These are phyloP conservation scores for Huntiella bhutanensis DNA, from an alignment of 2,329 filamentous ascomycete genomes.

Conservation along the genomic window DNA sequence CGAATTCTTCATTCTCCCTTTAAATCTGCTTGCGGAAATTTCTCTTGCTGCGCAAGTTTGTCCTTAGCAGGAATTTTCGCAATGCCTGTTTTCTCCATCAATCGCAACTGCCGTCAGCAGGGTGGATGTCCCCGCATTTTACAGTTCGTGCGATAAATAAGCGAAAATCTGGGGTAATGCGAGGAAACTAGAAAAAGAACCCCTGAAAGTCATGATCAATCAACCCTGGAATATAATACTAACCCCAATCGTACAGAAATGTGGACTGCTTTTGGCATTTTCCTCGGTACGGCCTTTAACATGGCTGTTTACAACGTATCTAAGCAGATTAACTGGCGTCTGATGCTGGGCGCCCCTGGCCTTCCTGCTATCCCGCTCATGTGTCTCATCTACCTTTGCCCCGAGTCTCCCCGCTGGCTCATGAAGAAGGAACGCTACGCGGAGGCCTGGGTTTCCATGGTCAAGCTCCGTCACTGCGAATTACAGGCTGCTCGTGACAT, in stretches of 20 bases:
- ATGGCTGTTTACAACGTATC: conserved; percentile 41
- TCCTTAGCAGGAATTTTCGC: conserved; percentile 14
- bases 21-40: neutral
- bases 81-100: neutral
- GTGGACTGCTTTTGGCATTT: conserved; percentile 39
- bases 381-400: conserved; percentile 38
- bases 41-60: conserved; percentile 5
- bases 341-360: conserved; percentile 41
- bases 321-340: conserved; percentile 36
- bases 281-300: conserved; percentile 47
- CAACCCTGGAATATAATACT: neutral
- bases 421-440: conserved; percentile 39
- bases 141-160: neutral
- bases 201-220: too few relatives aligned
- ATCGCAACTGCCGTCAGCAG: neutral
- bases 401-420: conserved; percentile 46
- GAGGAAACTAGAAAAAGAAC: too few relatives aligned
- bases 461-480: conserved; percentile 35
- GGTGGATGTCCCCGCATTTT: neutral
- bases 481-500: conserved; percentile 43
- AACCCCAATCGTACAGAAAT: conserved; percentile 18
- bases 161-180: too few relatives aligned
- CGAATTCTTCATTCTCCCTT: neutral
- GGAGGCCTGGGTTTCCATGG: conserved; percentile 37
- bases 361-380: conserved; percentile 44